Percentiles rank a stretch among this genome's conserved stretches.
phyloP scores from a whole-genome alignment of 805 yeast genomes.

The Pichia phayaonensis region DNA sequence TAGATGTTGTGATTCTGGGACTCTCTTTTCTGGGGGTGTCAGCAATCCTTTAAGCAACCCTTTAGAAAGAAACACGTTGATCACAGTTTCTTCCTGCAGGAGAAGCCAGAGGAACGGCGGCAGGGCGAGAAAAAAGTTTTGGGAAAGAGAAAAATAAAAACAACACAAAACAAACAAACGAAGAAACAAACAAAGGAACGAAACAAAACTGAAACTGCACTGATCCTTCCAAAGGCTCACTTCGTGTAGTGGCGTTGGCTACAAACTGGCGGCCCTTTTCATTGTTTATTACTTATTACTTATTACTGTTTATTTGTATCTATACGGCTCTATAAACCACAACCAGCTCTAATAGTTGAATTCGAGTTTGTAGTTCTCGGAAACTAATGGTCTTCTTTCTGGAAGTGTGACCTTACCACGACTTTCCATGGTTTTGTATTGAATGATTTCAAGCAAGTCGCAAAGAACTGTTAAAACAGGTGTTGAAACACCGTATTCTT shows the following conservation, averaged over 20 bases:
- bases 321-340: neutral
- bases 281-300: too few species aligned
- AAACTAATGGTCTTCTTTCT: slow-evolving; percentile 23
- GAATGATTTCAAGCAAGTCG: slow-evolving; percentile 25
- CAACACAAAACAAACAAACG: neutral
- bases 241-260: neutral
- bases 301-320: too few species aligned
- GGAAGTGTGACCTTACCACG: slow-evolving; percentile 25
- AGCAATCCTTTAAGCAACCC: neutral
- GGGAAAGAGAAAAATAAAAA: too few species aligned
- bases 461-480: slow-evolving; percentile 24
- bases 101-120: neutral
- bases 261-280: too few species aligned
- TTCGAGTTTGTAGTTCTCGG: slow-evolving; percentile 16
- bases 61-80: neutral
- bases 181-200: neutral
- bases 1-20: neutral
- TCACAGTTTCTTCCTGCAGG: neutral
- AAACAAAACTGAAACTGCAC: too few species aligned
- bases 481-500: slow-evolving; percentile 24
- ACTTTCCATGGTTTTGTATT: slow-evolving; percentile 27
- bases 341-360: slow-evolving; percentile 1
- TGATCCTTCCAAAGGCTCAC: too few species aligned
- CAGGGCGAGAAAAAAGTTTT: neutral
- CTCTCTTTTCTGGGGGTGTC: neutral